phyloP scores from a whole-genome alignment of 2,329 filamentous ascomycete species.

The Fusarium sp. region DNA sequence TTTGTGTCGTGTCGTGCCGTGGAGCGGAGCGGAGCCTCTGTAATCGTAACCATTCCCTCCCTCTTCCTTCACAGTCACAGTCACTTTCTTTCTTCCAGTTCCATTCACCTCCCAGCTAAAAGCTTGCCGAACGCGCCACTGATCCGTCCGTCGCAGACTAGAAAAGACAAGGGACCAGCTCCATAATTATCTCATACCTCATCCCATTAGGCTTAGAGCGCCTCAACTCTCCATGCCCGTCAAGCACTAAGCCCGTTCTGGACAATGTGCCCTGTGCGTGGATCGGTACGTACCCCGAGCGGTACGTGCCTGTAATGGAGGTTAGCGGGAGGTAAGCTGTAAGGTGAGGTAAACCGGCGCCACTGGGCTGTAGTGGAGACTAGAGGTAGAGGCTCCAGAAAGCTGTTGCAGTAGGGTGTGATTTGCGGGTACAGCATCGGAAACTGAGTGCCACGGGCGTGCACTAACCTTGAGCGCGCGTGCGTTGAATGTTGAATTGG shows the following conservation, averaged over 20 bases:
- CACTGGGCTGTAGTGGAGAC: constrained; percentile 5
- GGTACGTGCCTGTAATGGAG: constrained; percentile 31
- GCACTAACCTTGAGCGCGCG: constrained; percentile 27
- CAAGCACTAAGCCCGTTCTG: background rate
- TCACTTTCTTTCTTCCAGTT: background rate
- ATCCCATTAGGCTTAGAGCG: constrained; percentile 1
- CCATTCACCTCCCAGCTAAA: background rate
- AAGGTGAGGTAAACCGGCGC: constrained; percentile 20
- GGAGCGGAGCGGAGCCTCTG: constrained; percentile 44
- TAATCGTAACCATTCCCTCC: constrained; percentile 19
- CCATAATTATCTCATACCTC: constrained; percentile 46
- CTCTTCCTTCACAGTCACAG: background rate
- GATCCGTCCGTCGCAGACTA: constrained; percentile 28
- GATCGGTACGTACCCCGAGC: background rate
- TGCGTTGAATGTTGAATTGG: constrained; percentile 30
- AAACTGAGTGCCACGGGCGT: constrained; percentile 28
- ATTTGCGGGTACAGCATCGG: constrained; percentile 37
- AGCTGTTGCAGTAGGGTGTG: constrained; percentile 21
- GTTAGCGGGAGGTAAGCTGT: too few relatives aligned
- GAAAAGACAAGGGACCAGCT: constrained; percentile 38
- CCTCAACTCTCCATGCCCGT: background rate
- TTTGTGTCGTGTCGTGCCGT: constrained; percentile 7
- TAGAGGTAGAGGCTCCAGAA: background rate
- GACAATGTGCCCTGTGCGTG: too few relatives aligned
- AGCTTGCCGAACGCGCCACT: constrained; percentile 48